Percentiles rank a stretch among this genome's conserved stretches.
Evolutionary conservation across 2,329 filamentous ascomycete genomes (phyloP).

Genomic region (Penicillium sp.): DNA sequence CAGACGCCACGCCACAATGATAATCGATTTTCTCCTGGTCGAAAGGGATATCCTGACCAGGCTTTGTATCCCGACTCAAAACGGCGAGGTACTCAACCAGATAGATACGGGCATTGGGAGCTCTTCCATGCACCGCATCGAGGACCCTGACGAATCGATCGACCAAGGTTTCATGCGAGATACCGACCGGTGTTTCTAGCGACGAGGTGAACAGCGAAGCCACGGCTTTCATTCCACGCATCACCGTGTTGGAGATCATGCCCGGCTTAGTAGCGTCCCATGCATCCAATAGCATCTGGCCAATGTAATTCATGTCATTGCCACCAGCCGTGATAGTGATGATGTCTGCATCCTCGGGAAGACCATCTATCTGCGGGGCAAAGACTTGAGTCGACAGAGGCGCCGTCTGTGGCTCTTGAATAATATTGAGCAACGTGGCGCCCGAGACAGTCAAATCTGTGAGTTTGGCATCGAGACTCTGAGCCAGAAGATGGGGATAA

Average conservation of each 20-base stretch:
- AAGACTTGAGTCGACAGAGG: constrained; percentile 2
- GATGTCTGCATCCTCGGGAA: constrained; percentile 12
- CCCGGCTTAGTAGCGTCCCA: constrained; percentile 1
- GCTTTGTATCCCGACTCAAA: constrained; percentile 10
- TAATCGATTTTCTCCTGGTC: constrained; percentile 10
- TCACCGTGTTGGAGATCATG: background rate
- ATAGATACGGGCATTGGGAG: constrained; percentile 10
- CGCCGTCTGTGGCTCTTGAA: constrained; percentile 6
- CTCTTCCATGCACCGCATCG: constrained; percentile 10
- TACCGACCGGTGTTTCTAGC: background rate
- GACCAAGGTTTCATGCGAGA: constrained; percentile 6
- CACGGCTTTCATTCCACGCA: background rate
- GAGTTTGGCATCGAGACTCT: constrained; percentile 10
- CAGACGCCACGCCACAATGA: constrained; percentile 7
- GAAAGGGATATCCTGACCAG: constrained; percentile 8
- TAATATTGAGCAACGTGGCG: constrained; percentile 16
- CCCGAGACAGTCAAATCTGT: constrained; percentile 14
- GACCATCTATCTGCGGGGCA: constrained; percentile 8
- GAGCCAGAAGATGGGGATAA: constrained; percentile 13
- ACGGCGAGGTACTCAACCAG: constrained; percentile 16
- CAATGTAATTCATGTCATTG: constrained; percentile 16
- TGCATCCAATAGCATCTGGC: constrained; percentile 12
- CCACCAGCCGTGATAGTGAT: constrained; percentile 15
- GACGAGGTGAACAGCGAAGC: background rate
- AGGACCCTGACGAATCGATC: constrained; percentile 8